Percentiles rank a stretch among this genome's conserved stretches.
Conservation (phyloP, 495 filamentous ascomycete genomes). For the Beverwykella pulmonaria region DNA sequence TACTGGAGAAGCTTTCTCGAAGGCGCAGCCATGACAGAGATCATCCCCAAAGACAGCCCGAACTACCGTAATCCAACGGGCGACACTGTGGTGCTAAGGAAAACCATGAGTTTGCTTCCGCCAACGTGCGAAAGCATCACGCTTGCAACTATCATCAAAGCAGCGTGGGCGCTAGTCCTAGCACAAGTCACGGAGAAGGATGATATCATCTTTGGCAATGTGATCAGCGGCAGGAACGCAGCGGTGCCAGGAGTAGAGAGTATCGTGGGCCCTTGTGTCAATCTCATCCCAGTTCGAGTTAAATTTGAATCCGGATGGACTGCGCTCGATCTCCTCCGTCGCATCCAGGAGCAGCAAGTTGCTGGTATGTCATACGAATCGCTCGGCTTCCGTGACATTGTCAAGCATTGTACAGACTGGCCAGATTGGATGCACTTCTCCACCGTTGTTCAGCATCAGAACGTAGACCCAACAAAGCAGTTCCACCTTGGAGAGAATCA, state of each 20-base stretch:
- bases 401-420: slow-evolving; percentile 39
- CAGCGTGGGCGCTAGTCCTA: slow-evolving; percentile 58
- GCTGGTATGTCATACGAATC: slow-evolving; percentile 56
- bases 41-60: slow-evolving; percentile 2
- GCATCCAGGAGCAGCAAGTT: slow-evolving; percentile 60
- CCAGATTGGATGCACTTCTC: slow-evolving; percentile 16
- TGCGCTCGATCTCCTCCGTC: slow-evolving; percentile 54
- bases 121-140: slow-evolving; percentile 48
- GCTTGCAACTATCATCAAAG: slow-evolving; percentile 57
- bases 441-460: no score
- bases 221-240: slow-evolving; percentile 57
- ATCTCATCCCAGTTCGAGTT: slow-evolving; percentile 60
- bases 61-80: neutral
- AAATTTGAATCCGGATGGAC: slow-evolving; percentile 52
- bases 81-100: neutral
- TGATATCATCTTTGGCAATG: slow-evolving; percentile 58
- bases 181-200: slow-evolving; percentile 54
- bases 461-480: no score
- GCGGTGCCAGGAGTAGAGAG: slow-evolving; percentile 55
- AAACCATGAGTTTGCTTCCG: no score
- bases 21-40: slow-evolving; percentile 18
- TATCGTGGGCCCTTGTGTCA: slow-evolving; percentile 60
- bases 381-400: slow-evolving; percentile 39
- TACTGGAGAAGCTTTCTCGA: slow-evolving; percentile 27
- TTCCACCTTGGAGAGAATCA: no score